Evolutionary conservation across 2,329 filamentous ascomycete species (phyloP), one percentile per base, ranked within the genome.

Genomic region (Fusarium temperatum): DNA sequence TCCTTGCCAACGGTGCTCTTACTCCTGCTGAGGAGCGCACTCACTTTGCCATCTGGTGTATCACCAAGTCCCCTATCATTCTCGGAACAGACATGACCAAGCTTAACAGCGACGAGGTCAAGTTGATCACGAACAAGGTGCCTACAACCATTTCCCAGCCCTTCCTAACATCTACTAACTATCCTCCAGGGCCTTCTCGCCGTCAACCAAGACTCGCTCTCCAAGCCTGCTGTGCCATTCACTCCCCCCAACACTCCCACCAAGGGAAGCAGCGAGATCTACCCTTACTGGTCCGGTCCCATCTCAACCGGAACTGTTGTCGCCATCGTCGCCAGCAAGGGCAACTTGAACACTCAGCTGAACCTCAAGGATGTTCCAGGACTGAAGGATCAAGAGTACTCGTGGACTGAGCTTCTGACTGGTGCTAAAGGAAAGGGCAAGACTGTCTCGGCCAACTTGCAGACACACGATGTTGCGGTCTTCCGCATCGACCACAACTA

Each of bases 71-170:
- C 7, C 66, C 66, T 26, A 68, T 68, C 20, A 68, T 68, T 28
- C 26, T 68, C 1, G 64, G 66, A 55, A 68, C 66, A 8, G 66
- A 68, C 11, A 68, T 68, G 66, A 68, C 66, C 41, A 68, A 67
- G 38, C 44, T 68, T 18, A 68, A 32, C 28, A 53, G 32, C 18
- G 45, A 32, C 4, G 64, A 68, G 26, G 20, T 68, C 36, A 68
- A 68, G 36, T 44, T 68, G 24, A 68, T 68, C 41, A 68, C 66
- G 22, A 68, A 68, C 56, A 68, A 68, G 66, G 64, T 68, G 63
- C 17, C 1, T n/a, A 2, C 2, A 32, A 3, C 10, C 6, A 38
- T 5, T n/a, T 18, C 18, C 20, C 7, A 15, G n/a, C 6, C 17
- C 3, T 2, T 18, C 0, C 5, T 5, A 9, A 22, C 39, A 39